Evolutionary conservation across 2,329 filamentous ascomycete genomes (phyloP), one percentile per base, ranked within the genome.

Genomic region (Falciphora oryzae): DNA sequence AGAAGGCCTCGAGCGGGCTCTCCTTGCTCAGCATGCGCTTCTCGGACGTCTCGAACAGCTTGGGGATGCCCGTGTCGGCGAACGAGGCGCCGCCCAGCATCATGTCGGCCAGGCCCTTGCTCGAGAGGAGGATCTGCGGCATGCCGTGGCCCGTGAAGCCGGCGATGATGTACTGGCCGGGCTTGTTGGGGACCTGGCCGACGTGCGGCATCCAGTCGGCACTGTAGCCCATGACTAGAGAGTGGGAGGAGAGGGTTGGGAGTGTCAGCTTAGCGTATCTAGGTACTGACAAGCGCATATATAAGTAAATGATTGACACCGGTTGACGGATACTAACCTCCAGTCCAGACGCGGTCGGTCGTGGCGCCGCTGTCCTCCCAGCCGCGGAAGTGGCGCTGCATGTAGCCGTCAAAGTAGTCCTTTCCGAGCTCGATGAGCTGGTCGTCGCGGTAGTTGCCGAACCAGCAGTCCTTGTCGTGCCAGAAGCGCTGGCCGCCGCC

Each of bases 61-160:
- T 68, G 16, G 78, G 77, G 16, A 81, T 66, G 0, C 75, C 75
- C 0, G 76, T 76, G 18, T 75, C 68, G 59, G 74, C 71, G 63
- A 77, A 79, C 0, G 66, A 60, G 1, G 59, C 53, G 3, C 68
- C 72, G 2, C 73, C 66, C 5, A 70, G 35, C 0, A 80, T 66
- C 78, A 83, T 81, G 29, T 71, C 66, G 1, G 74, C 77, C 11
- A 82, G 58, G 0, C 74, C 79, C 66, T 78, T 76, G 8, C 75
- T 75, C 6, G 74, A 70, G 0, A 80, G 71, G 27, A 78, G 78
- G 25, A 81, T 76, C 29, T 79, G 69, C 0, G 79, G 76, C 81
- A 84, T 84, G 0, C 82, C 82, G 64, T 83, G 80, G 0, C 82
- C 82, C 35, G 77, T 79, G 66, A 83, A 84, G 0, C 81, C 82